Evolutionary conservation across 1,139 yeast species (phyloP), one percentile per base, ranked within the genome.

Genomic region (Eremothecium sinecaudum): DNA sequence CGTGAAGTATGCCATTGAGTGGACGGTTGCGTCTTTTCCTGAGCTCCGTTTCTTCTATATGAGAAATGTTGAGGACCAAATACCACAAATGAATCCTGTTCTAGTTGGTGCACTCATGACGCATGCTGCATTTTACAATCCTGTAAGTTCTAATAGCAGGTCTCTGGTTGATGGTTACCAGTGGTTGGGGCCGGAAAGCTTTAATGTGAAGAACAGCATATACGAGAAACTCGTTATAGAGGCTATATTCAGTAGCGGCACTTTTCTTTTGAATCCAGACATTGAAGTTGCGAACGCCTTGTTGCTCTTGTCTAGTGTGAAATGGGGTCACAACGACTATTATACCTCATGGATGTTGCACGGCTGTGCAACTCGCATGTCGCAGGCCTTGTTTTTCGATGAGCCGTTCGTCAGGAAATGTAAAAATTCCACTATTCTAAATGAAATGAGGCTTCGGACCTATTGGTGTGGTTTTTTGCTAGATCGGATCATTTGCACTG

Each of bases 281-380:
- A 14, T 39, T n/a, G 41, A 39, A 11, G 24, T 39, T 10, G 40
- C 33, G 14, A 34, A 33, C n/a, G 37, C 42, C 10, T 19, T 38
- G 15, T 24, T 39, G 3, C 16, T 39, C 3, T 24, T 39, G 18
- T 10, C 37, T 2, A 28, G 31, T 19, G 33, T 32, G 9, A 34
- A 38, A 17, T 39, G 42, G 41, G 41, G 42, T 5, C 38, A 34
- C 11, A 38, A 31, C 17, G 41, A 39, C 12, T 38, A 39, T 27
- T 39, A 28, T 32, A 31, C 36, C 7, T 24, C 41, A 5, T 39
- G 42, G 42, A 39, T 39, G 42, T 21, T 39, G 20, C 41, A 35
- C 25, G 37, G 41, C 7, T 34, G 35, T 23, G 42, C 34, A 7
- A 21, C 28, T n/a, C 25, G 42, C 9, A 31, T 39, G 39, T 17